Conservation (phyloP, 805 yeast genomes). For the Groenewaldozyma tartarivorans region DNA sequence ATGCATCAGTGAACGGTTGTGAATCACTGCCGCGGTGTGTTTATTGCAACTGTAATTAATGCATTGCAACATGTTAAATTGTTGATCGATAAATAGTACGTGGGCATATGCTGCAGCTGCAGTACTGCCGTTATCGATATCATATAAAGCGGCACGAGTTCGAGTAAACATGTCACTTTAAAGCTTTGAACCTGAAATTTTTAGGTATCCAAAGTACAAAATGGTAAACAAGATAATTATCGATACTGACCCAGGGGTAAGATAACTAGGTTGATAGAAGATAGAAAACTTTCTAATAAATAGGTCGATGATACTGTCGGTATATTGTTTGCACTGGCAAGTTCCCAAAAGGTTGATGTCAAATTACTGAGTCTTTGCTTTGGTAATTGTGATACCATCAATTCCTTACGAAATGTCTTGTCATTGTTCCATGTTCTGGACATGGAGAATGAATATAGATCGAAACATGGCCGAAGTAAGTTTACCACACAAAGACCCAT, state of each 20-base stretch:
- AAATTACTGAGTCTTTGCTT: constrained; percentile 27
- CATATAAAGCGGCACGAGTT: too few species aligned
- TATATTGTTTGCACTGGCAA: constrained; percentile 26
- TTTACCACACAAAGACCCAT: constrained; percentile 24
- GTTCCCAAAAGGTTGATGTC: constrained; percentile 18
- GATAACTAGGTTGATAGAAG: constrained; percentile 1
- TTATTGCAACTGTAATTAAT: too few species aligned
- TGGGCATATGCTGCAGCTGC: too few species aligned
- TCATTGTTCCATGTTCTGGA: constrained; percentile 29
- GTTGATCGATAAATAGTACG: too few species aligned
- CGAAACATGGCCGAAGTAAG: constrained; percentile 12
- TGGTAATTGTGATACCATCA: constrained; percentile 29
- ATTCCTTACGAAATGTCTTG: constrained; percentile 28
- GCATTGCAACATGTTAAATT: too few species aligned
- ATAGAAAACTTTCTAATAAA: background rate
- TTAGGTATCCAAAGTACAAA: too few species aligned
- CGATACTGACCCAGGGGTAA: constrained; percentile 35
- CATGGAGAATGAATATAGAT: constrained; percentile 23
- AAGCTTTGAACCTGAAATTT: too few species aligned
- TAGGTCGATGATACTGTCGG: constrained; percentile 33
- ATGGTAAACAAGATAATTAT: constrained; percentile 19
- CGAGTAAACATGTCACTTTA: too few species aligned
- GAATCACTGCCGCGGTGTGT: too few species aligned
- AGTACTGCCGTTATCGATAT: too few species aligned
- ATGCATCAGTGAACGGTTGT: too few species aligned